Base-by-base conservation (phyloP, 495 filamentous ascomycete genomes). In the Tuber calosporum region DNA sequence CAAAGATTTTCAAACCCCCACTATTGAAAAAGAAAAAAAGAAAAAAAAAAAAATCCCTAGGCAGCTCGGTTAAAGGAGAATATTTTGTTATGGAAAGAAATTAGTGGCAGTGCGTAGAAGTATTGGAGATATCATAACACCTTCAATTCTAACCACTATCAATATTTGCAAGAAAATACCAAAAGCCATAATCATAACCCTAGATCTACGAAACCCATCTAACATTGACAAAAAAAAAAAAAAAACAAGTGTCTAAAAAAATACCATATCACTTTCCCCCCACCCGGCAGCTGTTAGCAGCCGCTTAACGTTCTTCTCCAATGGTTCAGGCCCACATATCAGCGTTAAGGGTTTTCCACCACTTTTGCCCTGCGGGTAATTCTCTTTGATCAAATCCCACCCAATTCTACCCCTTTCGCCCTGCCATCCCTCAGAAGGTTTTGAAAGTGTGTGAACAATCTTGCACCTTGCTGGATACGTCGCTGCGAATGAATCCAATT, bases 261-360 rank as follows among this genome's bases (percentile, higher is more conserved):
- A 94, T 74, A 96, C 82, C 68, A 98, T 81, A 83, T 97, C 88
- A n/a, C 88, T 85, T 78, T 93, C 90, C 53, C 80, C 82, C 92
- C 93, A 97, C 3, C 93, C 92, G 83, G 90, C 84, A 22, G 83
- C 86, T 72, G 87, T 85, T 74, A 97, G 86, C 43, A 88, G 86
- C 67, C 82, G 81, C 77, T 86, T 86, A 19, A 89, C 89, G 74
- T 84, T 87, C 82, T 89, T 89, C 83, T 97, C 93, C 84, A 98
- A 84, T 17, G 88, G 83, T 75, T 87, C 88, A 0, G 94, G 94
- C 15, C 94, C 94, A 84, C 94, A 97, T 66, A 97, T 86, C 73
- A 98, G 81, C 53, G 91, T 90, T 85, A 98, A 83, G 7, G 86
- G 85, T 40, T 89, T 87, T 2, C 83, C 84, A 4, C 80, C 82